Evolutionary conservation across 208 protist species (phyloP), one percentile per base, ranked within the genome.

Genomic region (Herpetomonas tarakana): DNA sequence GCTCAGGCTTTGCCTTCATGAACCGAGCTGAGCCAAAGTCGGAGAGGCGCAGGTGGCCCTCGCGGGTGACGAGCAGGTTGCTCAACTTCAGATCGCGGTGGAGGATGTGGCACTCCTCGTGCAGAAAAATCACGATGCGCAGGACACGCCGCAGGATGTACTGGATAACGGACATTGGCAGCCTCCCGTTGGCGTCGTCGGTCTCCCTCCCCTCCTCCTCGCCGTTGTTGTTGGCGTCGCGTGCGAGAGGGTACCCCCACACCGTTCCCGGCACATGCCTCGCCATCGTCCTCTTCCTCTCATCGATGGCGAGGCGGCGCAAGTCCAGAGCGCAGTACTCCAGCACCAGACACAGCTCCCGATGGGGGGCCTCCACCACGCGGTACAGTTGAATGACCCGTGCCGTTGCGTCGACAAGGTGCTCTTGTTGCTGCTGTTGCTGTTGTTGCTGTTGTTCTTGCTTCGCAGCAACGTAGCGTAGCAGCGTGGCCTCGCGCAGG

Each of bases 71-170:
- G 28, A 97, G 76, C 39, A 97, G 66, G 55, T 97, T 97, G 56
- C 79, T 89, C 4, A 88, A 61, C 35, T 97, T 97, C n/a, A 97
- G 46, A 66, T 97, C 92, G 25, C 92, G 73, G 62, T 96, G 91
- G 31, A 92, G 49, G 11, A 96, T 76, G 56, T 60, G 59, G 55
- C 89, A 96, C 12, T 82, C 52, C 22, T 86, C 63, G 61, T 93
- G 86, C 19, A 96, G 76, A 56, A 81, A 91, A 14, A 59, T 58
- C 25, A 93, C 67, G 18, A 92, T 67, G 16, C 72, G 47, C 25
- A 93, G 66, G 28, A 93, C 68, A 19, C 81, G 84, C 0, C 86
- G 83, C 69, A 96, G 67, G 18, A 96, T 60, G 53, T 84, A 93
- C 53, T 74, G 78, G 29, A 93, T 65, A 16, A 92, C 73, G 30